Evolutionary conservation across 345 rosid species (phyloP).

Genomic region (Ceriops tagal): DNA sequence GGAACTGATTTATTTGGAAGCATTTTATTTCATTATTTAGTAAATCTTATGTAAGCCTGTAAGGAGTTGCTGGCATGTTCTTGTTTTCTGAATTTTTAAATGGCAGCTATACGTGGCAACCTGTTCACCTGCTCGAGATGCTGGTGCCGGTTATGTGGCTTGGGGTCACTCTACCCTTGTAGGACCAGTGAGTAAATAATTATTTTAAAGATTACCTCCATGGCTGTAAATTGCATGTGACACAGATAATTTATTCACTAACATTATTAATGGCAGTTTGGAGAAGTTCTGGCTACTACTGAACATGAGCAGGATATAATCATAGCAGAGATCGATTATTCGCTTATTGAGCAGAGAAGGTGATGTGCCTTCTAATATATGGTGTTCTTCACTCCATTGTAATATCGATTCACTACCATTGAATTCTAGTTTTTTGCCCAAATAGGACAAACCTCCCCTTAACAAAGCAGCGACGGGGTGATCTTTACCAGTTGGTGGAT

Average conservation of each 20-base stretch:
- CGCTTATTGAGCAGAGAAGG: conserved; percentile 73
- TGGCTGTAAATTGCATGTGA: neutral
- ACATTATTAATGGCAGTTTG: conserved; percentile 53
- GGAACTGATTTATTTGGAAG: no score
- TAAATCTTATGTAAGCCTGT: neutral
- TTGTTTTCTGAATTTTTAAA: conserved; percentile 12
- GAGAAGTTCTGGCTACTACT: conserved; percentile 82
- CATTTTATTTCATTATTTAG: neutral
- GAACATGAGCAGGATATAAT: conserved; percentile 75
- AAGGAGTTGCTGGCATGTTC: conserved; percentile 9
- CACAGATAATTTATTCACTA: neutral
- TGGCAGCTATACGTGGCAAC: conserved; percentile 87
- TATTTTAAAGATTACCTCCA: neutral
- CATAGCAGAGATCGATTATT: conserved; percentile 79
- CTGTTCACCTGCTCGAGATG: conserved; percentile 88
- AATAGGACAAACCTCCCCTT: conserved; percentile 70
- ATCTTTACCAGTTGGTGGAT: conserved; percentile 83
- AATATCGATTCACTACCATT: neutral
- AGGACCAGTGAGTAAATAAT: conserved; percentile 63
- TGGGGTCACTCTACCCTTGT: conserved; percentile 98
- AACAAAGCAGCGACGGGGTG: conserved; percentile 65
- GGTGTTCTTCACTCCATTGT: neutral
- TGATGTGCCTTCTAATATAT: conserved; percentile 19
- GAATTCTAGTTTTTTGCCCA: neutral
- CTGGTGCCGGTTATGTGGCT: conserved; percentile 68